These are phyloP conservation scores for Neofusicoccum sp. DNA, from an alignment of 2,329 filamentous ascomycete species.

Conservation along the genomic window DNA sequence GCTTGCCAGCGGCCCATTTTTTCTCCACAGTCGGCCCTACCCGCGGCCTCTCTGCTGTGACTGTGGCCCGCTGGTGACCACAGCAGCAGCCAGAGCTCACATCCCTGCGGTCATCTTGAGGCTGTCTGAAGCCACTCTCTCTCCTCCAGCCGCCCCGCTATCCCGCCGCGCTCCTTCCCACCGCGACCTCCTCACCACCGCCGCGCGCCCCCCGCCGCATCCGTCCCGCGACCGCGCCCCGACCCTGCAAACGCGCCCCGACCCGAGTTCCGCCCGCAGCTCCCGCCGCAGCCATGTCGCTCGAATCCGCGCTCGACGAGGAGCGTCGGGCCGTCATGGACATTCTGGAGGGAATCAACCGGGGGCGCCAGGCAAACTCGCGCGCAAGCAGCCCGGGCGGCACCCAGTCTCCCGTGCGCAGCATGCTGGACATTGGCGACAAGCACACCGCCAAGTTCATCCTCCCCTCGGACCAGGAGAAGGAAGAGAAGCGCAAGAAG, in stretches of 20 bases:
- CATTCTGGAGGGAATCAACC: slow-evolving; percentile 56
- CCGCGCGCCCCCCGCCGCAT: background rate
- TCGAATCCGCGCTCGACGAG: slow-evolving; percentile 74
- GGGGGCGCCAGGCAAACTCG: slow-evolving; percentile 26
- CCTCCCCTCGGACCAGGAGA: slow-evolving; percentile 18
- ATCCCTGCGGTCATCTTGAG: slow-evolving; percentile 17
- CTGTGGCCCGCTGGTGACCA: slow-evolving; percentile 5
- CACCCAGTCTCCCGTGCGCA: slow-evolving; percentile 61
- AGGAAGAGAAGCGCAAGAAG: slow-evolving; percentile 10
- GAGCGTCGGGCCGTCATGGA: slow-evolving; percentile 72
- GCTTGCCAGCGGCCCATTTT: slow-evolving; percentile 8
- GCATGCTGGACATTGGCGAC: slow-evolving; percentile 50
- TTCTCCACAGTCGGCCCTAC: slow-evolving; percentile 18
- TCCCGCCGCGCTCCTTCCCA: background rate
- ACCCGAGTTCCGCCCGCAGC: slow-evolving; percentile 7
- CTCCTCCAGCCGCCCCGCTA: slow-evolving; percentile 11
- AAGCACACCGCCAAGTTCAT: slow-evolving; percentile 19
- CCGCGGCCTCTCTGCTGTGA: slow-evolving; percentile 7
- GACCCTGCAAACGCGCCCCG: background rate
- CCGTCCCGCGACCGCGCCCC: background rate
- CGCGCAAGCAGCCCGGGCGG: slow-evolving; percentile 56
- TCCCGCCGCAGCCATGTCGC: slow-evolving; percentile 59
- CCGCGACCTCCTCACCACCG: background rate
- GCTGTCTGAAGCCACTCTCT: slow-evolving; percentile 9
- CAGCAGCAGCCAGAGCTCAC: slow-evolving; percentile 4